A percentile compares a stretch with the other conserved stretches of the same genome.
These are phyloP conservation scores for Peltaster fructicola DNA, from an alignment of 2,329 filamentous ascomycete genomes.

Conservation along the genomic window DNA sequence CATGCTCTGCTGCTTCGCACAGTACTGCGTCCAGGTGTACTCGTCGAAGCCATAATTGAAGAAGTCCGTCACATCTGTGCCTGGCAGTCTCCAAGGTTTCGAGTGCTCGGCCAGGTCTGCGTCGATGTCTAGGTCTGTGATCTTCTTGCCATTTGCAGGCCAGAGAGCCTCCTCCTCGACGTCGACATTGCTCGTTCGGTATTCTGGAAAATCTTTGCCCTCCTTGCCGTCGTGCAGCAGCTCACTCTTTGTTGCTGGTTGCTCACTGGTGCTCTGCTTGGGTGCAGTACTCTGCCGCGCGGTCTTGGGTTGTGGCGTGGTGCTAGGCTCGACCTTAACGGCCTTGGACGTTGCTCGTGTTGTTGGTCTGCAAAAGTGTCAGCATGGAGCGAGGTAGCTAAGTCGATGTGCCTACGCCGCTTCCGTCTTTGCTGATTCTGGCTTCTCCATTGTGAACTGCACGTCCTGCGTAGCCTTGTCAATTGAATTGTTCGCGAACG, in stretches of 20 bases:
- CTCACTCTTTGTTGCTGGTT: slow-evolving; percentile 20
- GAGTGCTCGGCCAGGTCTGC: slow-evolving; percentile 46
- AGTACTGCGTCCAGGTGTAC: slow-evolving; percentile 93
- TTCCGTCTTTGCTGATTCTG: slow-evolving; percentile 18
- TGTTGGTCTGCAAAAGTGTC: slow-evolving; percentile 2
- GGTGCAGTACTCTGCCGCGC: too few species aligned
- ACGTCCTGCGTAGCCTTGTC: slow-evolving; percentile 24
- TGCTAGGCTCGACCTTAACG: too few species aligned
- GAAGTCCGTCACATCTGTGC: slow-evolving; percentile 87
- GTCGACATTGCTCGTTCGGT: slow-evolving; percentile 64
- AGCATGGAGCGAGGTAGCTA: too few species aligned
- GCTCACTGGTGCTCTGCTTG: too few species aligned
- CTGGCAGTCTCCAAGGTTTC: slow-evolving; percentile 89
- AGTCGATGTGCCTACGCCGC: slow-evolving; percentile 5
- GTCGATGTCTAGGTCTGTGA: slow-evolving; percentile 36
- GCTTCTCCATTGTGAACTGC: slow-evolving; percentile 34
- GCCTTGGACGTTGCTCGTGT: slow-evolving; percentile 1
- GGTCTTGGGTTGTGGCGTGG: too few species aligned
- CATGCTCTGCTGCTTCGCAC: slow-evolving; percentile 67
- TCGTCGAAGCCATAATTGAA: slow-evolving; percentile 99
- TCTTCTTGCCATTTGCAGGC: slow-evolving; percentile 55
- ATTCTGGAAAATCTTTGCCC: slow-evolving; percentile 47
- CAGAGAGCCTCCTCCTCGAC: slow-evolving; percentile 46
- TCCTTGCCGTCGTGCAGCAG: slow-evolving; percentile 28
- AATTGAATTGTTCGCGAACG: slow-evolving; percentile 1